Percentiles rank a stretch among this genome's conserved stretches.
These are phyloP conservation scores for Fraxinus platypoda DNA, from an alignment of 305 asterid genomes.

Conservation along the genomic window DNA sequence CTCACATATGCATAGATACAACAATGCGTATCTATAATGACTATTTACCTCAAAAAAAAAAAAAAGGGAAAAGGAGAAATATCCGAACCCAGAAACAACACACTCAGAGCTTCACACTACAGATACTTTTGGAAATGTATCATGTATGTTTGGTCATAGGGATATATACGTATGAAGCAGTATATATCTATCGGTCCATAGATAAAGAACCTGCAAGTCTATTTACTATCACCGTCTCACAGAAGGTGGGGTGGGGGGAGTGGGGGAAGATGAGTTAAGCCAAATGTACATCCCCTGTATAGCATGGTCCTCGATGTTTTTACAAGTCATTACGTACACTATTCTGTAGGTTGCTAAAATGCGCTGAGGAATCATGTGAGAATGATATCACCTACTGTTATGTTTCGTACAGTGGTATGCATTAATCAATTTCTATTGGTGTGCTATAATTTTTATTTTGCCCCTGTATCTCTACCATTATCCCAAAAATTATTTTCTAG, in stretches of 20 bases:
- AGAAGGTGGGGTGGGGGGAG: not conserved
- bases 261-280: not conserved
- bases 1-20: conserved; percentile 13
- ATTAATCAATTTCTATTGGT: not conserved
- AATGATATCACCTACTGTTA: not conserved
- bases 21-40: conserved; percentile 15
- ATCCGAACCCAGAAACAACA: not conserved
- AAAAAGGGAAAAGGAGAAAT: not conserved
- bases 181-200: not conserved
- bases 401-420: not conserved
- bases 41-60: not conserved
- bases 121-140: conserved; percentile 11
- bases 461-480: too few species aligned
- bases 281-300: too few species aligned
- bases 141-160: conserved; percentile 16
- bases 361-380: conserved; percentile 27
- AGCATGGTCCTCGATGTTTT: conserved; percentile 14
- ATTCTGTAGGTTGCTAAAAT: conserved; percentile 26
- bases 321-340: conserved; percentile 23
- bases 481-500: too few species aligned
- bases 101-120: conserved; percentile 24
- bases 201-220: conserved; percentile 29
- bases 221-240: not conserved
- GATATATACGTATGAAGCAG: conserved; percentile 16
- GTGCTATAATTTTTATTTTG: not conserved